Evolutionary conservation across 2,329 filamentous ascomycete genomes (phyloP), one percentile per base, ranked within the genome.

Genomic region (Torrubiella hemipterigena): DNA sequence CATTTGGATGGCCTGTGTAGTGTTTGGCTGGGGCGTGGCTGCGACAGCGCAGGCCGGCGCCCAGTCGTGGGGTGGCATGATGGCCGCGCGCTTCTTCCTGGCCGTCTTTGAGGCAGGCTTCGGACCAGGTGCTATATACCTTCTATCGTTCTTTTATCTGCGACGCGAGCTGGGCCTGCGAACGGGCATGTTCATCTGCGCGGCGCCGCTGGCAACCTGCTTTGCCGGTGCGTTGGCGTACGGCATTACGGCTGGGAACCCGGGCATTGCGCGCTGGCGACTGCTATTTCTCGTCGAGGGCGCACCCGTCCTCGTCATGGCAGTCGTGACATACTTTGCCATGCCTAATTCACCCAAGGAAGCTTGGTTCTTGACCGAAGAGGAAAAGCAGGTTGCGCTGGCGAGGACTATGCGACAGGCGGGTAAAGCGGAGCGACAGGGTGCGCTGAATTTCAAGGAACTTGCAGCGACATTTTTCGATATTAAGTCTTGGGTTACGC

Each of bases 221-320:
- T 55, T 54, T 33, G 51, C 51, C 5, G 45, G 44, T 7, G 44
- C 52, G 4, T 38, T 55, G 13, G 52, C 51, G 1, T 55, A 52
- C 29, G 52, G 47, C 6, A 51, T 55, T 27, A 47, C 45, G 4
- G 45, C 49, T 9, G 45, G 46, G 24, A 38, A 45, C 7, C 34
- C 40, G 2, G 39, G 36, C 3, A 32, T 52, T 14, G 47, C 38
- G 8, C 37, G 40, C 6, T 55, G 52, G 52, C 38, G 45, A 18
- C 36, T 50, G 4, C 37, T 55, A 3, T 52, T 55, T 29, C 37
- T 55, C 7, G 38, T 51, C 18, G 48, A 52, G 32, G 52, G 51
- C 3, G 35, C 42, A 4, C 47, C 50, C 3, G 52, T 48, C 5
- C 34, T 54, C 9, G 12, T 47, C 2, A 45, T 50, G 35, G 42